These are phyloP conservation scores for Hippophae rhamnoides DNA, from an alignment of 306 rosid genomes.

Conservation along the genomic window DNA sequence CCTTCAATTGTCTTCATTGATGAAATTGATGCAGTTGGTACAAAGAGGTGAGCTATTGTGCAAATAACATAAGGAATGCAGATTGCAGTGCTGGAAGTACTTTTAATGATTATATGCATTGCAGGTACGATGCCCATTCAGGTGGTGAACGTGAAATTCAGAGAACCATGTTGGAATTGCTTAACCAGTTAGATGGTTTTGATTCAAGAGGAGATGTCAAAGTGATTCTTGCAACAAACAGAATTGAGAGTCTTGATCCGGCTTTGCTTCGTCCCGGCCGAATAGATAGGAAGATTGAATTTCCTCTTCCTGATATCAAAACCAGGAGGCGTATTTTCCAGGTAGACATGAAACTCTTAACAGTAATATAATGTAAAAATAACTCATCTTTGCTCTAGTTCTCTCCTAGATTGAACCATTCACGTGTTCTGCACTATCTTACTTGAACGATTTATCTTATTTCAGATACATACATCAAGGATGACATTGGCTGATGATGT, in stretches of 20 bases:
- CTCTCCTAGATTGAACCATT: not conserved
- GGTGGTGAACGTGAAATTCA: slow-evolving; percentile 99
- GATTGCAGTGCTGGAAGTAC: not conserved
- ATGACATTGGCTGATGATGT: slow-evolving; percentile 98
- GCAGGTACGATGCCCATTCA: slow-evolving; percentile 93
- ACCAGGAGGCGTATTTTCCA: slow-evolving; percentile 95
- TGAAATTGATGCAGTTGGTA: slow-evolving; percentile 94
- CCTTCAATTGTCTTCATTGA: slow-evolving; percentile 97
- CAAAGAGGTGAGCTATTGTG: slow-evolving; percentile 63
- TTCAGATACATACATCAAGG: slow-evolving; percentile 94
- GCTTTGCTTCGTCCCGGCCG: slow-evolving; percentile 96
- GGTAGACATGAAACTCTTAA: slow-evolving; percentile 32
- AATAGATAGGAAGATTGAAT: slow-evolving; percentile 88
- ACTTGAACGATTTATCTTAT: not conserved
- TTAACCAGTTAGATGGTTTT: slow-evolving; percentile 92
- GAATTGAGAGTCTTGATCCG: slow-evolving; percentile 92
- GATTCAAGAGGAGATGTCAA: slow-evolving; percentile 97
- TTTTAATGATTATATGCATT: slow-evolving; percentile 11
- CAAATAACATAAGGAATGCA: not conserved
- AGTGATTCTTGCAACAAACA: slow-evolving; percentile 91
- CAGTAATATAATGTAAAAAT: slow-evolving; percentile 1
- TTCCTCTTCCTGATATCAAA: slow-evolving; percentile 96
- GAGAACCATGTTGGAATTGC: slow-evolving; percentile 86
- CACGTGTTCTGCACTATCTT: not conserved
- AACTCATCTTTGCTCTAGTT: not conserved